Evolutionary conservation across 75 land plant genomes (phyloP).

Genomic region (Chamaecyparis obtusa): DNA sequence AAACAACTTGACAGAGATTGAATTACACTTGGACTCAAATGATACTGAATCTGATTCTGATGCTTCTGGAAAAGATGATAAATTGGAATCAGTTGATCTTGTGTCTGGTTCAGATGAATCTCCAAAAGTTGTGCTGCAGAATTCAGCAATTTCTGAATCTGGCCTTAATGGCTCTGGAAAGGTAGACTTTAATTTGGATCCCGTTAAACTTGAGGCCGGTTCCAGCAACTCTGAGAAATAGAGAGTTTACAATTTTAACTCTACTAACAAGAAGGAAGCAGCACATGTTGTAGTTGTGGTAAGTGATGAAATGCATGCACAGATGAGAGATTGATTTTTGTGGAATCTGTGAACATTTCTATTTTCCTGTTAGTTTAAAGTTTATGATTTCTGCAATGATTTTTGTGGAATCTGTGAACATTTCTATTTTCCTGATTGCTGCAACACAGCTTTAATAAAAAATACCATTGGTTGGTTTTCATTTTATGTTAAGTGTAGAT

Average conservation of each 20-base stretch:
- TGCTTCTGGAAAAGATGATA: constrained; percentile 4
- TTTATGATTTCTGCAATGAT: background rate
- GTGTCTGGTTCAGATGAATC: background rate
- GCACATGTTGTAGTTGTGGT: background rate
- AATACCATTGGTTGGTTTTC: background rate
- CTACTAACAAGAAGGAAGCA: background rate
- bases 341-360: background rate
- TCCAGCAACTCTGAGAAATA: constrained; percentile 8
- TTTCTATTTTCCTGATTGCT: background rate
- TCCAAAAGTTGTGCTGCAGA: constrained; percentile 15
- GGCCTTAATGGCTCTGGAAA: background rate
- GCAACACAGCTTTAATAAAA: background rate
- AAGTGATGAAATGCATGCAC: background rate
- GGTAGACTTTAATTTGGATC: background rate
- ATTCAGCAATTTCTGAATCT: background rate
- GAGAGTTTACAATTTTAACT: background rate
- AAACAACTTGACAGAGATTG: constrained; percentile 1
- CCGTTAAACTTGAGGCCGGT: background rate
- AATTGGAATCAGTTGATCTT: background rate
- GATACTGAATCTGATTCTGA: background rate
- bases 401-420: background rate
- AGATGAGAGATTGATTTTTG: background rate
- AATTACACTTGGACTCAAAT: background rate
- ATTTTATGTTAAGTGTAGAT: background rate
- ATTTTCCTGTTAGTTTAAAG: background rate